Base-by-base conservation (phyloP, 768 basidiomycete genomes). In the Amanita brunnescens region DNA sequence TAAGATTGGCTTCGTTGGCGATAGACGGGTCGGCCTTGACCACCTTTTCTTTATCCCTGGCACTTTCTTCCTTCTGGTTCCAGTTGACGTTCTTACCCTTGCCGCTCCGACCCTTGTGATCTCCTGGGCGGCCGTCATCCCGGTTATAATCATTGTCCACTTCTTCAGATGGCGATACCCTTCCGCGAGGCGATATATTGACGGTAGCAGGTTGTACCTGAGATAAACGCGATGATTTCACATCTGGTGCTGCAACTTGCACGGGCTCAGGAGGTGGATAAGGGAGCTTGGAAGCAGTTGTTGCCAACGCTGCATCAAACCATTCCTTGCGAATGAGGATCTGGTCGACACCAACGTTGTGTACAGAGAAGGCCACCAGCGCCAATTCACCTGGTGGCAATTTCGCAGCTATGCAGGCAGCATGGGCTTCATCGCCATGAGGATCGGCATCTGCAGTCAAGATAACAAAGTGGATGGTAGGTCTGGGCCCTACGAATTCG, bases 391-490 rank as follows among this genome's bases (percentile, higher is more conserved):
- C 84, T 1, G 83, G 80, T 5, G 76, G 73, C 5, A 90, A 74
- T 60, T 90, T 90, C 2, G 88, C 88, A 2, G 88, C 88, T 18
- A 87, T 74, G 56, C 88, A 91, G 5, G 88, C 88, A 8, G 88
- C 88, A 59, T 84, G 81, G 0, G 88, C 87, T 64, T 91, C 88
- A 48, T 86, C 83, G 12, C 87, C 88, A 51, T 79, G 77, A 2
- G 87, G 87, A 64, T 91, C 89, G 3, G 86, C 82, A 58, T 91
- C 88, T 2, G 83, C 85, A 2, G 87, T 88, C 38, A 92, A 75
- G 49, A 92, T 89, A 58, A 91, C 88, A 62, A 92, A 90, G 63
- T 91, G 87, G 51, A 92, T 91, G 2, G 89, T 89, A 8, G 89
- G 77, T 64, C 90, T 90, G 24, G 87, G 85, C 30, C 87, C 88